Base-by-base conservation (phyloP, 2,329 filamentous ascomycete species). In the Trichoderma semiorbis region DNA sequence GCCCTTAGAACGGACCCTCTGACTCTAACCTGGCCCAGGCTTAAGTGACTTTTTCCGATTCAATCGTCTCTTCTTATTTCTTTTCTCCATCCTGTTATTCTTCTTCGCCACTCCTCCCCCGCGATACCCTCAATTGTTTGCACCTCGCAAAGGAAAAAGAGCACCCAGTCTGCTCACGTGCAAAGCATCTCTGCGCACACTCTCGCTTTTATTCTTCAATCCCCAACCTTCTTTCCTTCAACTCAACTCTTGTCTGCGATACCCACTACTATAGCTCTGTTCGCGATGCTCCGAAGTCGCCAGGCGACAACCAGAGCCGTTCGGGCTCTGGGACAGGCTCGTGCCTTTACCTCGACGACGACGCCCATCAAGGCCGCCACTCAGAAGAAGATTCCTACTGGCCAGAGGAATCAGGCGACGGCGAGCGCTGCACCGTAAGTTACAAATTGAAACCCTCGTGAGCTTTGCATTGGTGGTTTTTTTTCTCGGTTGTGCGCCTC, bases 281-380 rank as follows among this genome's bases (percentile, higher is more conserved):
- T 73, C 78, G 79, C 76, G 75, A 88, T 88, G 86, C 84, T 87
- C 76, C 85, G 85, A 76, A 82, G 79, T 76, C 82, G 84, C 77
- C 83, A 84, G 76, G 83, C 85, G 73, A 66, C 63, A n/a, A 78
- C 80, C 77, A 83, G 81, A 80, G 85, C 85, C 82, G 75, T 85
- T 74, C 83, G 80, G 81, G 82, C 82, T 77, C 67, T 85, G 76
- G 75, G 80, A 69, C 82, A 81, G 75, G 75, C 80, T 39, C 80
- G 84, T 68, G 75, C 78, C 57, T 81, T 87, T 74, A 82, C 83
- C 69, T 80, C 80, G n/a, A 79, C 84, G 30, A 77, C 82, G 30
- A 76, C 79, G 50, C 77, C 79, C 18, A 77, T 81, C 10, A 79
- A 81, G 58, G 72, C 83, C 58, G 77, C 80, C 62, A 74, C 80